Evolutionary conservation across 306 rosid genomes (phyloP).

Genomic region (Albizia julibrissin): DNA sequence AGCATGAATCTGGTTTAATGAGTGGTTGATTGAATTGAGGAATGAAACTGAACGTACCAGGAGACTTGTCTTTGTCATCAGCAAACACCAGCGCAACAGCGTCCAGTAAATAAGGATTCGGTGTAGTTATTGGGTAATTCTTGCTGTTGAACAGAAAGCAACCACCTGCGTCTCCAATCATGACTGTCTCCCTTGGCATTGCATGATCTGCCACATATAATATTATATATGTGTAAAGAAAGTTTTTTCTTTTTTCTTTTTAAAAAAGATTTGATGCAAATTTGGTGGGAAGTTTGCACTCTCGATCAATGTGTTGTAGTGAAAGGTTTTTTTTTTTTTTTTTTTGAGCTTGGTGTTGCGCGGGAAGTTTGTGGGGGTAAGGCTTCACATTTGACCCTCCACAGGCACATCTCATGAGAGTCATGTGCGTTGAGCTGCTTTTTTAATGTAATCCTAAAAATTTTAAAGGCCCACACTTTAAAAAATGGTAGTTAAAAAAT

Average conservation of each 20-base stretch:
- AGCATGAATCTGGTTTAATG: not conserved
- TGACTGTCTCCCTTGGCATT: conserved; percentile 50
- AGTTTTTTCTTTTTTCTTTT: no score
- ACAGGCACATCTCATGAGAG: no score
- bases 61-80: conserved; percentile 41
- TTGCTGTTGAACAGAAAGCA: conserved; percentile 41
- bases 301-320: no score
- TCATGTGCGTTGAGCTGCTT: no score
- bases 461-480: no score
- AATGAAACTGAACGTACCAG: conserved; percentile 46
- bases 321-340: no score
- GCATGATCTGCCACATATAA: conserved; percentile 43
- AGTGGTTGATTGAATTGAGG: not conserved
- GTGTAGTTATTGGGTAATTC: conserved; percentile 29
- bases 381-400: no score
- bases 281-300: no score
- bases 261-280: no score
- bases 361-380: no score
- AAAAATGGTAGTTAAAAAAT: no score
- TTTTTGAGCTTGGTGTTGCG: rapidly evolving
- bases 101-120: conserved; percentile 31
- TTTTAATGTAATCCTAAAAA: no score
- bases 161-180: conserved; percentile 59
- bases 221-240: not conserved
- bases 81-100: conserved; percentile 60